Evolutionary conservation across 1,284 basidiomycete species (phyloP).

Genomic region (Xerocomus amazonicus): DNA sequence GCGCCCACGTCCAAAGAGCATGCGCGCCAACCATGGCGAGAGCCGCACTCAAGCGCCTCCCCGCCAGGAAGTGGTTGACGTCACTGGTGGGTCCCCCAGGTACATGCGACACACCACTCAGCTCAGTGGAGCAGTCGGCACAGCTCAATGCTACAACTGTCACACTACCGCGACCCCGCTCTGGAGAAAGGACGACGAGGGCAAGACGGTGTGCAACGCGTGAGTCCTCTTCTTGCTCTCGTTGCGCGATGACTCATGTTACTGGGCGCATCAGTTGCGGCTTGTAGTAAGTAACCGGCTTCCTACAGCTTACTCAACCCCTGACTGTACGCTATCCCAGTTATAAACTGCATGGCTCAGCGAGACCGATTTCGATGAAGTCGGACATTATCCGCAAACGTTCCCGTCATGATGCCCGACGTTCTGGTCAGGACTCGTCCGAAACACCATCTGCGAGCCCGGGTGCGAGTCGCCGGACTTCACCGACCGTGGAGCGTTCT

Average conservation of each 20-base stretch:
- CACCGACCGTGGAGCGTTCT: slow-evolving; percentile 56
- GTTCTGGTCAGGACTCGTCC: slow-evolving; percentile 40
- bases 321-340: slow-evolving; percentile 29
- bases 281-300: slow-evolving; percentile 45
- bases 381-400: slow-evolving; percentile 81
- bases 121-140: slow-evolving; percentile 29
- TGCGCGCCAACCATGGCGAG: slow-evolving; percentile 71
- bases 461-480: slow-evolving; percentile 67
- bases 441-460: slow-evolving; percentile 58
- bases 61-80: slow-evolving; percentile 50
- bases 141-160: slow-evolving; percentile 85
- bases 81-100: slow-evolving; percentile 44
- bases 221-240: slow-evolving; percentile 40
- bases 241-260: slow-evolving; percentile 11
- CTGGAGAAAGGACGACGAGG: slow-evolving; percentile 89
- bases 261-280: slow-evolving; percentile 37
- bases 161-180: slow-evolving; percentile 87
- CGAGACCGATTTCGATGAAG: slow-evolving; percentile 82
- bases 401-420: slow-evolving; percentile 69
- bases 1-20: slow-evolving; percentile 77
- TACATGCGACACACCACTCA: slow-evolving; percentile 22
- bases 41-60: slow-evolving; percentile 51
- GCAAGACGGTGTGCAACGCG: slow-evolving; percentile 89
- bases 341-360: slow-evolving; percentile 77
- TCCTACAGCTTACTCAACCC: slow-evolving; percentile 5